Conservation (phyloP, 2,329 filamentous ascomycete species). For the Fusarium pseudoanthophilum region DNA sequence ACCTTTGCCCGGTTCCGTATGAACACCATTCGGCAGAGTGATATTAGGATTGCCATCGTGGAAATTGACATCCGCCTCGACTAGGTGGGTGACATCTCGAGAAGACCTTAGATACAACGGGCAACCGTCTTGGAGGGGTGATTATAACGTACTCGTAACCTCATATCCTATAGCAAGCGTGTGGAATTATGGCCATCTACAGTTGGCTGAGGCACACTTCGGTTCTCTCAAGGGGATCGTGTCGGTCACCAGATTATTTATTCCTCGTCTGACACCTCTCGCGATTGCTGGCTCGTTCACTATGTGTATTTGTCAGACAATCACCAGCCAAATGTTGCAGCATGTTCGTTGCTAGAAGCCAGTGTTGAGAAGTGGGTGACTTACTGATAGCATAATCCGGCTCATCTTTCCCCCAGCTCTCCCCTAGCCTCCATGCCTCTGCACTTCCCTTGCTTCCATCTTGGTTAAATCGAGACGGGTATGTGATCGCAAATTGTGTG, state of each 20-base stretch:
- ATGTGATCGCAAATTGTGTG: slow-evolving; percentile 1
- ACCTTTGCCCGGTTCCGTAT: not conserved
- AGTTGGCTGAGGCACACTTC: not conserved
- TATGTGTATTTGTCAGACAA: not conserved
- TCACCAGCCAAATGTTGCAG: not conserved
- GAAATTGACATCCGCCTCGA: slow-evolving; percentile 1
- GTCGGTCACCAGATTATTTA: not conserved
- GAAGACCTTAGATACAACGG: not conserved
- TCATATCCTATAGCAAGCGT: not conserved
- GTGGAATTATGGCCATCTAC: not conserved
- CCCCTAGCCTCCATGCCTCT: not conserved
- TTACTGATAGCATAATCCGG: not conserved
- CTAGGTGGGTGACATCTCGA: not conserved
- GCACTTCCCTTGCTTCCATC: not conserved
- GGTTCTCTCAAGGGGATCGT: not conserved
- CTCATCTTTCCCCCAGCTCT: not conserved
- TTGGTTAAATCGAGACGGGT: not conserved
- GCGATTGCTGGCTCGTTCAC: slow-evolving; percentile 4
- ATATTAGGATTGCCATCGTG: not conserved
- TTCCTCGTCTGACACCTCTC: not conserved
- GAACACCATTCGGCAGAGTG: not conserved
- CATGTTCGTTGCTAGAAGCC: not conserved
- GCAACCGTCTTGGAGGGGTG: not conserved
- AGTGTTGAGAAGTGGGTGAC: not conserved
- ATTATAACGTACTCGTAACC: not conserved